These are phyloP conservation scores for Ilyonectria robusta DNA, from an alignment of 2,329 filamentous ascomycete species.

Conservation along the genomic window DNA sequence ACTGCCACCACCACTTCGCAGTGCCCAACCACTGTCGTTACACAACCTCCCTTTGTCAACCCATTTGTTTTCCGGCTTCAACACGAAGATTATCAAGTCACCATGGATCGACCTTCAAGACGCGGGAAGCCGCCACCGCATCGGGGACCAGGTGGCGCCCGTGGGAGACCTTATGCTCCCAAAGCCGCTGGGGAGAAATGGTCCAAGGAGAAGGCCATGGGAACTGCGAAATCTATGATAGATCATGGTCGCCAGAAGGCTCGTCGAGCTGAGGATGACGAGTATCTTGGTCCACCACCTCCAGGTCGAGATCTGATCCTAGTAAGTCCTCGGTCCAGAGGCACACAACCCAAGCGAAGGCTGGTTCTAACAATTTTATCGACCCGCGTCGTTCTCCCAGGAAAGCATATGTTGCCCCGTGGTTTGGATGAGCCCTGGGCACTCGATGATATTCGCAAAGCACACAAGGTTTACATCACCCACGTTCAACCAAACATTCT, in stretches of 20 bases:
- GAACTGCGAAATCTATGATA: conserved; percentile 43
- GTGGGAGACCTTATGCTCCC: background rate
- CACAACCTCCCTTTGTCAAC: background rate
- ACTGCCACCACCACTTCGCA: background rate
- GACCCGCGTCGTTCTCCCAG: conserved; percentile 49
- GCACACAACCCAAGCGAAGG: too few relatives aligned
- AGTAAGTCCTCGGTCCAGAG: conserved; percentile 32
- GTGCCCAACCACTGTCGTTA: background rate
- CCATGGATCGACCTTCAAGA: conserved; percentile 9
- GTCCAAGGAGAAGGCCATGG: conserved; percentile 31
- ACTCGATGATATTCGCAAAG: conserved; percentile 49
- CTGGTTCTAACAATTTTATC: conserved; percentile 1
- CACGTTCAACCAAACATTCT: conserved; percentile 43
- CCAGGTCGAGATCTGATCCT: conserved; percentile 41
- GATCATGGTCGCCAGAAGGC: conserved; percentile 36
- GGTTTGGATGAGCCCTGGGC: conserved; percentile 41
- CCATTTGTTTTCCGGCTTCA: background rate
- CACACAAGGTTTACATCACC: conserved; percentile 52
- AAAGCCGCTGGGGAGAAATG: conserved; percentile 1
- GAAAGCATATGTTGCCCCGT: conserved; percentile 45
- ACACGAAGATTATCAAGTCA: background rate
- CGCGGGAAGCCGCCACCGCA: conserved; percentile 6
- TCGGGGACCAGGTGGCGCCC: conserved; percentile 15
- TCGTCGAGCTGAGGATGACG: conserved; percentile 34
- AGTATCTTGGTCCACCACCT: conserved; percentile 46